These are phyloP conservation scores for Naganishia vaughanmartiniae DNA, from an alignment of 768 basidiomycete genomes.

Conservation along the genomic window DNA sequence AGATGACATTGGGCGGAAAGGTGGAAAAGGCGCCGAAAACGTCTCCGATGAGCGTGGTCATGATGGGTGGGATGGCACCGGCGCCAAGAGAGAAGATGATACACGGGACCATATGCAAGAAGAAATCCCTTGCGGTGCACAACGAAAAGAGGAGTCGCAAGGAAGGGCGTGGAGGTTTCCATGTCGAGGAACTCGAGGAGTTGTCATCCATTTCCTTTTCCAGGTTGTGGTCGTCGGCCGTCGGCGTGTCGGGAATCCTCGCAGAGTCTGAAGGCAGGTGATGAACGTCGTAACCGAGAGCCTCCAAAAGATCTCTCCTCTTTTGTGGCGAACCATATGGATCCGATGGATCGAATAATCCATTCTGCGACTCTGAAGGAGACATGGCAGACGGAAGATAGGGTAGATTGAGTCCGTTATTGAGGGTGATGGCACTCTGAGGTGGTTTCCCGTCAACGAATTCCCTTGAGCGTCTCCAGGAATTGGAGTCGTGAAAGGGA, in stretches of 20 bases:
- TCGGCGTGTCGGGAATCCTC: neutral
- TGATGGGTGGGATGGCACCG: constrained; percentile 75
- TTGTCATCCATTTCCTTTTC: neutral
- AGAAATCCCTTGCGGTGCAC: constrained; percentile 60
- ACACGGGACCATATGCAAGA: constrained; percentile 66
- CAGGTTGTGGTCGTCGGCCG: neutral
- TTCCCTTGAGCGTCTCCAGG: constrained; percentile 3
- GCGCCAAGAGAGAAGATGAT: constrained; percentile 62
- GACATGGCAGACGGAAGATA: neutral
- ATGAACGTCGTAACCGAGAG: constrained; percentile 7
- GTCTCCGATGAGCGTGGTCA: constrained; percentile 76
- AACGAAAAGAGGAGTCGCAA: constrained; percentile 68
- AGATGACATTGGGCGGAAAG: constrained; percentile 55
- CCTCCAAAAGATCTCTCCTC: constrained; percentile 9
- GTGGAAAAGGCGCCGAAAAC: constrained; percentile 70
- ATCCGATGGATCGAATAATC: neutral
- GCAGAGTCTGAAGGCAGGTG: neutral
- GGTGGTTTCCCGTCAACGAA: neutral
- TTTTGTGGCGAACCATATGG: constrained; percentile 16
- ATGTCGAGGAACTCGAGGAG: neutral
- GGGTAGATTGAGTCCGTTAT: neutral
- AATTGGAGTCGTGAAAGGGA: constrained; percentile 28
- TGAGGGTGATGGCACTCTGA: neutral
- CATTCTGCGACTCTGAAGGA: neutral
- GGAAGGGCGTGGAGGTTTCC: constrained; percentile 56